Evolutionary conservation across 768 basidiomycete species (phyloP), one percentile per base, ranked within the genome.

Genomic region (Termitomyces sp.): DNA sequence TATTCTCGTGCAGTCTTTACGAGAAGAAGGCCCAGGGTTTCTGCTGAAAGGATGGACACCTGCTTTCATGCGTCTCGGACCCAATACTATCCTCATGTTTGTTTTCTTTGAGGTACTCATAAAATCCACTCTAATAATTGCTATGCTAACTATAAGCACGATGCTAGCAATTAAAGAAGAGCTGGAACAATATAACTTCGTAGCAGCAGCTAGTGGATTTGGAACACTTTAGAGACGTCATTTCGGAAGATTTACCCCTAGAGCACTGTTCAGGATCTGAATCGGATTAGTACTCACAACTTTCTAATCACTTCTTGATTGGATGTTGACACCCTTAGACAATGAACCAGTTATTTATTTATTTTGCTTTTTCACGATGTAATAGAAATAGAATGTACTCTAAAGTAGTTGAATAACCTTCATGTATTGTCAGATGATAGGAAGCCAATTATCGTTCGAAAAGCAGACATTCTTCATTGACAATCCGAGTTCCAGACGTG

Each of bases 1-100:
- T 53, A 76, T 91, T 30, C 68, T 91, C 12, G 72, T 70, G 30
- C 75, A 68, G 43, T 89, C 89, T 4, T 70, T 91, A 37, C 79
- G 78, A 41, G 77, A 85, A 63, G 91, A 94, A 74, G 91, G 91
- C 0, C 78, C 83, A 10, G 75, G 77, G 57, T 92, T 93, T 67
- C 73, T 93, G 53, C 89, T 94, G 71, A 92, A 89, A 68, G 91
- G 91, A 35, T 94, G 91, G 91, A 89, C 89, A 17, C 91, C 91
- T 2, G 88, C 91, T 8, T 94, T 91, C 71, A 82, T 88, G 62
- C 84, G 91, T 48, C 71, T 94, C 43, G 90, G 86, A 30, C 91
- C 91, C 1, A 91, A 92, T 67, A 93, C 91, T 1, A 77, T 94
- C 35, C 73, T 93, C 5, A 80, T 93, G 71, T 94, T 91, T 69